Base-by-base conservation (phyloP, 2,329 filamentous ascomycete genomes). In the Venturia nashicola region DNA sequence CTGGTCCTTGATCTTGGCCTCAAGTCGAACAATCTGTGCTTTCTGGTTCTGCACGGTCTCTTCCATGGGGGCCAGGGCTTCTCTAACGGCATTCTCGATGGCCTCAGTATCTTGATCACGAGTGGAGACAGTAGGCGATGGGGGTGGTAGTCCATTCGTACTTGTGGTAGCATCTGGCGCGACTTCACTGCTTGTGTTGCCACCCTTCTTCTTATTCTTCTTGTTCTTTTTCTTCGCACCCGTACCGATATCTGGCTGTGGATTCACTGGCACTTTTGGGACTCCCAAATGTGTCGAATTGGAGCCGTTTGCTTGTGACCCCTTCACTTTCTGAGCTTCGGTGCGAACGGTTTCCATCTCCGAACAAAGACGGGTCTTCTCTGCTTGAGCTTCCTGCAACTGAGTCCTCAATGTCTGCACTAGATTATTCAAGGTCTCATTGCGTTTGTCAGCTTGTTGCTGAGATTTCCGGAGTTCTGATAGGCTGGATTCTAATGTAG, bases 171-270 rank as follows among this genome's bases (percentile, higher is more conserved):
- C 61, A 18, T 65, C 67, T n/a, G 66, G 64, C 8, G 67, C 63
- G 39, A 54, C 64, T 39, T 62, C 62, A 3, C 68, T 59, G 34
- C 66, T 42, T 63, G 68, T 74, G 67, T 83, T 84, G 40, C 83
- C 85, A 78, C 92, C 93, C 82, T 95, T 96, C 79, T 93, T 96
- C 73, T 90, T 79, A 14, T 36, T 57, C 68, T 78, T 79, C 67
- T 71, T 90, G 68, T 91, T 95, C 74, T 90, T 92, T 75, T 90
- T 95, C 76, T 91, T 93, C 65, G 77, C 77, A 12, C 78, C 74
- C 16, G 71, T 74, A 16, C 75, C 72, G 3, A 72, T 71, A 18
- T 68, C 69, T 12, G 69, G 61, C 39, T 69, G 68, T 20, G 69
- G 65, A 3, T 64, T 63, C 18, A 68, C 34, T 1, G 71, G 64